These are phyloP conservation scores for Citeromyces matritensis DNA, from an alignment of 805 yeast genomes.

Conservation along the genomic window DNA sequence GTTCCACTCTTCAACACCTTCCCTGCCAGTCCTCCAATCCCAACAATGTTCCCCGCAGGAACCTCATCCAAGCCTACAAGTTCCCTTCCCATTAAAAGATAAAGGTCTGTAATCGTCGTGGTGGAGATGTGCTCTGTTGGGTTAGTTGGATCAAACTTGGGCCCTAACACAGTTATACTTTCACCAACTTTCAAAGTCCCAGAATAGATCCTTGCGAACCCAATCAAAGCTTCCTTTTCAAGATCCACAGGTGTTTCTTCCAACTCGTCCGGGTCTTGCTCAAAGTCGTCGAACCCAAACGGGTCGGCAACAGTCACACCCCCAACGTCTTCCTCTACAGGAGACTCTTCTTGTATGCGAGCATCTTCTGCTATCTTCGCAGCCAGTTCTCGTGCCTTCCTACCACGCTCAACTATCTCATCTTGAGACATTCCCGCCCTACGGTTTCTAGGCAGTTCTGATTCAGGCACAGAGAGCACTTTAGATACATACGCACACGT, in stretches of 20 bases:
- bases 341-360: background rate
- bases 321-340: constrained; percentile 7
- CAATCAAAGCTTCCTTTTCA: constrained; percentile 56
- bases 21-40: constrained; percentile 82
- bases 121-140: constrained; percentile 40
- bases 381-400: constrained; percentile 53
- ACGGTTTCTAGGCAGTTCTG: constrained; percentile 54
- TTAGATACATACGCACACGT: constrained; percentile 75
- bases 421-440: constrained; percentile 27
- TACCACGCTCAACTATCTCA: constrained; percentile 47
- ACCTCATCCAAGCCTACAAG: constrained; percentile 62
- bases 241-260: constrained; percentile 22
- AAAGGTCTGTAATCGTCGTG: constrained; percentile 54
- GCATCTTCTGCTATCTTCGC: constrained; percentile 44
- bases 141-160: constrained; percentile 63
- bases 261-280: constrained; percentile 28
- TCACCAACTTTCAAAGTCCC: constrained; percentile 74
- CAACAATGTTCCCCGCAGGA: constrained; percentile 92
- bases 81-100: constrained; percentile 86
- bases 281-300: constrained; percentile 36
- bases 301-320: constrained; percentile 19
- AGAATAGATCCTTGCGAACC: constrained; percentile 78
- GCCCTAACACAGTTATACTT: constrained; percentile 63
- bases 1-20: constrained; percentile 82
- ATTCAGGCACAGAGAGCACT: constrained; percentile 72